Base-by-base conservation (phyloP, 306 rosid species). In the Psophocarpus tetragonolobus region DNA sequence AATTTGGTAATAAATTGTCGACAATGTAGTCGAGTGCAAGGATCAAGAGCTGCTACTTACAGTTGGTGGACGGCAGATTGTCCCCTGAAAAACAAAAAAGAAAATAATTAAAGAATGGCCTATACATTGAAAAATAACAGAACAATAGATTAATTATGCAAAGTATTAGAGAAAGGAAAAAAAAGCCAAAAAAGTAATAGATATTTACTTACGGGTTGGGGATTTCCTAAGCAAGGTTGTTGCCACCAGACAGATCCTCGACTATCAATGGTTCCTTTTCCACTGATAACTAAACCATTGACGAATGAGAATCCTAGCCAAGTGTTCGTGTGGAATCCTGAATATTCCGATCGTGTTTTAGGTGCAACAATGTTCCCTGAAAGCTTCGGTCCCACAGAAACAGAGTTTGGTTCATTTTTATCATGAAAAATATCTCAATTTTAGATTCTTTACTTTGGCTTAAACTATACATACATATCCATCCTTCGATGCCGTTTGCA, bases 241-340 rank as follows among this genome's bases (percentile, higher is more conserved):
- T 71, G 51, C 87, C 90, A 86, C 90, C 90, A 86, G 50, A n/a
- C 1, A 74, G 87, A 78, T 32, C 90, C 90, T 73, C 72, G 71
- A 45, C 85, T 87, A 77, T 86, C 90, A 18, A 86, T 64, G 0
- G 80, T 73, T 0, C 90, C 90, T 58, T 6, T 68, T 62, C 90
- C 90, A 64, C 27, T 69, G 38, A 87, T 74, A 44, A 23, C 50
- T 15, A 87, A 80, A 57, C 90, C 87, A 66, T 81, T 67, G 13
- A 87, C 42, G 24, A 24, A 68, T 32, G 73, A 68, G 82, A 87
- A 87, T 41, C 87, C 76, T 48, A 87, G 83, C 90, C 90, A 87
- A 39, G 87, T 84, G 66, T 81, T 82, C 10, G 65, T 4, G 26
- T 65, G 87, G 8, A 54, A 83, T 12, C 90, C 90, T 8, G 12